These are phyloP conservation scores for Kuraishia hungarica DNA, from an alignment of 805 yeast genomes.

Conservation along the genomic window DNA sequence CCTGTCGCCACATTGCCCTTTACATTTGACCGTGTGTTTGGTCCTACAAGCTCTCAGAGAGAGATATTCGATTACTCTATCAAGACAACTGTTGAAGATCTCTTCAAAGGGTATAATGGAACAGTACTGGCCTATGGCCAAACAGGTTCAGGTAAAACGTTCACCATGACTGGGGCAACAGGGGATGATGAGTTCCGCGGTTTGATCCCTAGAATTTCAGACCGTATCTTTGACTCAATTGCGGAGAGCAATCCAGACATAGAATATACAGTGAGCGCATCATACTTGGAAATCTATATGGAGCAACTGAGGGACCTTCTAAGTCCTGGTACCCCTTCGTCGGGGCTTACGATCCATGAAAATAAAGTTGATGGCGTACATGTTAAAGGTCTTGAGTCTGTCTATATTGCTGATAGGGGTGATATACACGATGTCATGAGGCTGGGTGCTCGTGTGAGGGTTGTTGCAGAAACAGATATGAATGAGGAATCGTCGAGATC, in stretches of 20 bases:
- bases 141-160: slow-evolving; percentile 79
- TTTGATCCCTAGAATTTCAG: slow-evolving; percentile 63
- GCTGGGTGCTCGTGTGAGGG: slow-evolving; percentile 50
- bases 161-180: slow-evolving; percentile 64
- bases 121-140: slow-evolving; percentile 59
- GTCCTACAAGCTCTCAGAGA: slow-evolving; percentile 37
- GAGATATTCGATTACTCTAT: slow-evolving; percentile 55
- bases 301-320: slow-evolving; percentile 71
- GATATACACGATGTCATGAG: slow-evolving; percentile 52
- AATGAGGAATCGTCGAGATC: slow-evolving; percentile 70
- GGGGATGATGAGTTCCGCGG: slow-evolving; percentile 38
- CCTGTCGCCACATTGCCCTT: slow-evolving; percentile 20
- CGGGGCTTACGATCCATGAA: slow-evolving; percentile 49
- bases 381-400: slow-evolving; percentile 61
- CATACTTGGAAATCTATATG: slow-evolving; percentile 75
- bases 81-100: slow-evolving; percentile 55
- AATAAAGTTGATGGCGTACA: slow-evolving; percentile 56
- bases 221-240: slow-evolving; percentile 52
- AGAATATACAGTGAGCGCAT: slow-evolving; percentile 60
- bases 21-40: slow-evolving; percentile 62
- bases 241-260: slow-evolving; percentile 36
- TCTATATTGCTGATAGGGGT: slow-evolving; percentile 45
- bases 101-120: slow-evolving; percentile 50
- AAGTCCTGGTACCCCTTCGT: slow-evolving; percentile 23
- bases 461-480: slow-evolving; percentile 57